Evolutionary conservation across 345 rosid genomes (phyloP).

Genomic region (Lepidium africanum): DNA sequence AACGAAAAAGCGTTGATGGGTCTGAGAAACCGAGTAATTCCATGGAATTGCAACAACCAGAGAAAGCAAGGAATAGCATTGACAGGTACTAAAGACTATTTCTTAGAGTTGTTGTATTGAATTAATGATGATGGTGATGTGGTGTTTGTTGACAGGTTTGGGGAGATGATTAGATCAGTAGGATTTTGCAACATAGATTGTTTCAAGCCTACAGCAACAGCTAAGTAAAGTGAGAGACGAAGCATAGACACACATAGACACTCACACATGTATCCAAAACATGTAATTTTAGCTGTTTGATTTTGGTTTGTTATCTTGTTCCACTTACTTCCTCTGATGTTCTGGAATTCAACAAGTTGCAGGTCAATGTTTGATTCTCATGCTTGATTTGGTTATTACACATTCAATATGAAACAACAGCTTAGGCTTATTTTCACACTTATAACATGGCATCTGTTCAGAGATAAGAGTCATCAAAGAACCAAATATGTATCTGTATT

Average conservation of each 20-base stretch:
- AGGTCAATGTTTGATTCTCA: neutral
- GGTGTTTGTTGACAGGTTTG: slow-evolving; percentile 51
- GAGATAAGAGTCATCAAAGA: neutral
- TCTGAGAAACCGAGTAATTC: slow-evolving; percentile 38
- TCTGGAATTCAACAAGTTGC: slow-evolving; percentile 8
- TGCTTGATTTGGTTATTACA: slow-evolving; percentile 6
- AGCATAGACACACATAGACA: neutral
- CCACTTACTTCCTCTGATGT: slow-evolving; percentile 1
- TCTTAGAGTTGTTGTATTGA: neutral
- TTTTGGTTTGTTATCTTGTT: slow-evolving; percentile 8
- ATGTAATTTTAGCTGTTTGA: slow-evolving; percentile 8
- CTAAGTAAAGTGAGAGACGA: slow-evolving; percentile 12
- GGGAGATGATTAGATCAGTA: slow-evolving; percentile 81
- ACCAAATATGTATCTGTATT: neutral
- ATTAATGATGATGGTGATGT: neutral
- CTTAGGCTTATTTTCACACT: neutral
- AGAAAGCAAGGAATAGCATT: slow-evolving; percentile 67
- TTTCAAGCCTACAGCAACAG: slow-evolving; percentile 68
- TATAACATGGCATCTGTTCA: neutral
- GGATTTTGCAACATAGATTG: slow-evolving; percentile 86
- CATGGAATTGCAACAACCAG: slow-evolving; percentile 37
- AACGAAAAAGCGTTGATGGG: slow-evolving; percentile 39
- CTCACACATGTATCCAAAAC: slow-evolving; percentile 2
- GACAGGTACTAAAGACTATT: slow-evolving; percentile 57
- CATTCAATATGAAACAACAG: neutral